phyloP scores from a whole-genome alignment of 1,139 yeast species.

The Debaryomyces coudertii region DNA sequence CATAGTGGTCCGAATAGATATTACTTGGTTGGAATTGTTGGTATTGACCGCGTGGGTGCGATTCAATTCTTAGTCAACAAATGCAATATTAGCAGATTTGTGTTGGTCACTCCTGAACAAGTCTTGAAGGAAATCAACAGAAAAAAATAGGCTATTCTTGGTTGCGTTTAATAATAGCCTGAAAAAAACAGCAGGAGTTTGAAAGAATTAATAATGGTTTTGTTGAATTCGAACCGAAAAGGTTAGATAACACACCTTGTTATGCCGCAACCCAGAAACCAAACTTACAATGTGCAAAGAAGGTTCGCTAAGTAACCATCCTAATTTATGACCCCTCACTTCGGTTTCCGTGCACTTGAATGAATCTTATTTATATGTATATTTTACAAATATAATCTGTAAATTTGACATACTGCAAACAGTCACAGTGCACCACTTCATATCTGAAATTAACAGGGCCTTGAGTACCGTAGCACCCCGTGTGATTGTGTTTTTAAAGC shows the following conservation, averaged over 20 bases:
- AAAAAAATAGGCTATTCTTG: constrained; percentile 28
- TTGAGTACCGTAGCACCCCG: too few species aligned
- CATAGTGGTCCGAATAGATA: constrained; percentile 38
- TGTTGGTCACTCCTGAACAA: constrained; percentile 21
- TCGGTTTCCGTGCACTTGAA: not conserved
- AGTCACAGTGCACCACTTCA: too few species aligned
- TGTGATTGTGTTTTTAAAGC: too few species aligned
- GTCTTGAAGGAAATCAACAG: constrained; percentile 29
- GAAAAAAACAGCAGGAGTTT: constrained; percentile 31
- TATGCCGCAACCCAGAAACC: constrained; percentile 38
- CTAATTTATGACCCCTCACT: constrained; percentile 18
- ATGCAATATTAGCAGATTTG: constrained; percentile 15
- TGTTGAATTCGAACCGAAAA: constrained; percentile 43
- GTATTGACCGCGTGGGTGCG: constrained; percentile 42
- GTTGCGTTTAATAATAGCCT: constrained; percentile 33
- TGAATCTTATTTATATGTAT: not conserved
- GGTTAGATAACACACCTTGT: constrained; percentile 39
- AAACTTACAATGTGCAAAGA: constrained; percentile 29
- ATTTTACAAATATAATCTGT: too few species aligned
- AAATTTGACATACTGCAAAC: too few species aligned
- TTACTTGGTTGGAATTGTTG: constrained; percentile 38
- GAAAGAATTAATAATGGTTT: constrained; percentile 42
- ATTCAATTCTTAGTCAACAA: constrained; percentile 24
- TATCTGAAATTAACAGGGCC: too few species aligned
- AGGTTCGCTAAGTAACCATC: constrained; percentile 28